Evolutionary conservation across 371 early-diverging fungal genomes (phyloP), one percentile per base, ranked within the genome.

Genomic region (Rhizopus arrhizus): DNA sequence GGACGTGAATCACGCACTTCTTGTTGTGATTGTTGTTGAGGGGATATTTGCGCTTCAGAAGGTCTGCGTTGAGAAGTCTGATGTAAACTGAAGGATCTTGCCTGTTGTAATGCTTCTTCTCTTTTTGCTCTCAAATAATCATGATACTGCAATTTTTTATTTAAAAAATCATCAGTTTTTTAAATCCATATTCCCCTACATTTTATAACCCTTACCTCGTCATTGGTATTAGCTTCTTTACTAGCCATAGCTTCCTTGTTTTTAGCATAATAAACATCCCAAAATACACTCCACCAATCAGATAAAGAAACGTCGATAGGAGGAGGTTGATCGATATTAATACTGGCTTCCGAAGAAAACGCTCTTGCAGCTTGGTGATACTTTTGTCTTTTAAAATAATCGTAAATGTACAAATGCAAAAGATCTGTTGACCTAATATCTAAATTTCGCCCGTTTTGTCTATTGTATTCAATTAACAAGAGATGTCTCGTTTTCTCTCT

Each of bases 281-380:
- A 88, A 65, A 89, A 89, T 6, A 87, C 84, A 22, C 70, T 66
- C 80, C 88, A 88, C 89, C 89, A 89, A 58, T 87, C 89, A 59
- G 78, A 80, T 31, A 88, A 69, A 2, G 86, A 78, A n/a, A 81
- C 70, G 57, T 89, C 87, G 45, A 81, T 76, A 29, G 81, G 83
- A 42, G 74, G 73, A 12, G 64, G 60, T 52, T 73, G 66, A 42
- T 82, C 85, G 10, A 74, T 61, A 29, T 66, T 41, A 3, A 87
- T 59, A 41, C 74, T 68, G 10, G 86, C 85, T 57, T 87, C 89
- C 28, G 68, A 48, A 33, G 81, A 80, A 61, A 89, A 87, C 15
- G 79, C 74, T 35, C 66, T 62, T 54, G 88, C 88, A 4, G 88
- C 77, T 34, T 78, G 71, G 4, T 69, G 61, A 64, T 79, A 89